Percentiles rank a stretch among this genome's conserved stretches.
Conservation (phyloP, 2,329 filamentous ascomycete species). For the Calonectria multiphialidica region DNA sequence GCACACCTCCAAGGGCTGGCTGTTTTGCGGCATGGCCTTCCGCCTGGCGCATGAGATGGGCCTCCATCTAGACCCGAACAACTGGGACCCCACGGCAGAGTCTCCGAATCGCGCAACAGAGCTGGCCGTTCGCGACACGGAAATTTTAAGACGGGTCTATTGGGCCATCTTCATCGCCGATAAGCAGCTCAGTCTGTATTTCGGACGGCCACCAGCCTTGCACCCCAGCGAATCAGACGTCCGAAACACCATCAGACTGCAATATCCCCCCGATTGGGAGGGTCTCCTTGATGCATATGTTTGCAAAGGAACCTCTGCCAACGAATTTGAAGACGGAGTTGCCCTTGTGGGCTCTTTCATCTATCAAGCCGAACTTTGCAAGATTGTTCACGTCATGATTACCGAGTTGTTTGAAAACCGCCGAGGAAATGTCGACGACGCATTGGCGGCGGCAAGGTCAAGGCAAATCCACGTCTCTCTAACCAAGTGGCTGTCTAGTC, state of each 20-base stretch:
- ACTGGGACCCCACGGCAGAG: conserved; percentile 58
- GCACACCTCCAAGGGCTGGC: conserved; percentile 62
- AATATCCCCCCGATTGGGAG: conserved; percentile 63
- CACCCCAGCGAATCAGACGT: conserved; percentile 64
- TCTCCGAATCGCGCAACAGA: conserved; percentile 41
- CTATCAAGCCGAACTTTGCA: conserved; percentile 60
- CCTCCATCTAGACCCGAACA: conserved; percentile 63
- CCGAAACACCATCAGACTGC: conserved; percentile 59
- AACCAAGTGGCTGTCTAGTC: conserved; percentile 58
- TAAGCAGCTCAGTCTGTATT: conserved; percentile 64
- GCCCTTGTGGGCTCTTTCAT: conserved; percentile 59
- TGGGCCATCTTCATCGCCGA: conserved; percentile 64
- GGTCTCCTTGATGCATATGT: conserved; percentile 61
- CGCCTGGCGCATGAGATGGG: conserved; percentile 65
- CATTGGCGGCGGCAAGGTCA: conserved; percentile 55
- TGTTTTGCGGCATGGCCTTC: conserved; percentile 65
- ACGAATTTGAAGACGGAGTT: conserved; percentile 60
- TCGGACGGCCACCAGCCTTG: conserved; percentile 62
- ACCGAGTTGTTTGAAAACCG: conserved; percentile 64
- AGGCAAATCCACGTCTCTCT: conserved; percentile 60
- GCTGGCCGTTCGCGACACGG: conserved; percentile 52
- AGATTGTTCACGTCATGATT: conserved; percentile 63
- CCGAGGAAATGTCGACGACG: conserved; percentile 53
- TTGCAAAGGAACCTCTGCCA: conserved; percentile 56
- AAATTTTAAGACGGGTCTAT: conserved; percentile 62